phyloP scores from a whole-genome alignment of 164 flowering plant species.

The Macadamia tetraphylla region DNA sequence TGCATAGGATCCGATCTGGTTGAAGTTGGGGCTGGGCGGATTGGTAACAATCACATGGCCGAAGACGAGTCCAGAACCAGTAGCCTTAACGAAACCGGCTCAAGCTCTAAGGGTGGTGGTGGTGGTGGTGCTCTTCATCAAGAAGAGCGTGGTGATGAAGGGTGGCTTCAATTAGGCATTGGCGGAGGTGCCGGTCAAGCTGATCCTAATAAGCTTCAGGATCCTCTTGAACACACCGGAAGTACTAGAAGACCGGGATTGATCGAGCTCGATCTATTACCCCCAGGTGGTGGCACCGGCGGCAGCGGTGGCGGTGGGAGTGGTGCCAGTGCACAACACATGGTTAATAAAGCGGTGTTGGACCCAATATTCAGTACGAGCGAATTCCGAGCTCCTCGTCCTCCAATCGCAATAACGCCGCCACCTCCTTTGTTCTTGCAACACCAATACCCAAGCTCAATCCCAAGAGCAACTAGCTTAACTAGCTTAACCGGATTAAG shows the following conservation, averaged over 20 bases:
- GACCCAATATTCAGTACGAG: conserved; percentile 14
- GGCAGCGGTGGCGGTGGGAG: conserved; percentile 3
- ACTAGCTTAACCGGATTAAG: conserved; percentile 2
- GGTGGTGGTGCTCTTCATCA: conserved; percentile 15
- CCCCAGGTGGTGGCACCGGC: neutral
- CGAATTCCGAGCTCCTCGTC: conserved; percentile 14
- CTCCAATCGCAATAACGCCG: neutral
- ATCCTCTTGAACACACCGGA: neutral
- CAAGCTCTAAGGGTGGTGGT: conserved; percentile 31
- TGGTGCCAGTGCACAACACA: conserved; percentile 5
- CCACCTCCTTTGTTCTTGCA: conserved; percentile 30
- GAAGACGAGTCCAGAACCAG: conserved; percentile 59
- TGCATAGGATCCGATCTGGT: conserved; percentile 36
- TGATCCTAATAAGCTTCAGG: conserved; percentile 10
- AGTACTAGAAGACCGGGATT: conserved; percentile 16
- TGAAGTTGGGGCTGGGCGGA: neutral
- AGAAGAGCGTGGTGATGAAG: conserved; percentile 24
- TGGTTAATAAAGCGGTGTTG: conserved; percentile 13
- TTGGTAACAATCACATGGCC: conserved; percentile 37
- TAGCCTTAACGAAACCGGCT: conserved; percentile 39
- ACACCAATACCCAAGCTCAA: conserved; percentile 11
- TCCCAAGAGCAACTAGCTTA: too few species aligned
- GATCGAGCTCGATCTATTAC: conserved; percentile 58
- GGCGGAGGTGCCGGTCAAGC: conserved; percentile 23
- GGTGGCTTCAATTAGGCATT: conserved; percentile 76